A percentile compares a stretch with the other conserved stretches of the same genome.
Evolutionary conservation across 2,329 filamentous ascomycete species (phyloP).

Genomic region (Oidium heveae): DNA sequence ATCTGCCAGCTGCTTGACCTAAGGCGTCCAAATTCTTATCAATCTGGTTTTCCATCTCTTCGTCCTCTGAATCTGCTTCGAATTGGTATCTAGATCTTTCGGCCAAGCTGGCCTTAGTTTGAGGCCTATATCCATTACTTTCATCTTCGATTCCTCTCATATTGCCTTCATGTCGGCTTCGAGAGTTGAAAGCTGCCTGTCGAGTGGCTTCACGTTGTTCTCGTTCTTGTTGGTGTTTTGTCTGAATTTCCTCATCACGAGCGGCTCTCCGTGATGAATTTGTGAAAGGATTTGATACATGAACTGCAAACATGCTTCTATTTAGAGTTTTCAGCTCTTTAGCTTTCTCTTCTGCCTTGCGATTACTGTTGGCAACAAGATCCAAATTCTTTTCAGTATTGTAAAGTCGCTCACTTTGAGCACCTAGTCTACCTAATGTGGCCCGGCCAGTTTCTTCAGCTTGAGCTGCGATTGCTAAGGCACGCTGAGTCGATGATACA

Average conservation of each 20-base stretch:
- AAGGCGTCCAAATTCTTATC: constrained; percentile 37
- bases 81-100: constrained; percentile 53
- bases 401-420: constrained; percentile 57
- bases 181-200: constrained; percentile 24
- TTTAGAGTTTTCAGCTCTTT: constrained; percentile 68
- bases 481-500: constrained; percentile 45
- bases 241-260: constrained; percentile 42
- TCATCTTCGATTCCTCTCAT: constrained; percentile 20
- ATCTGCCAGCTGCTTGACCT: constrained; percentile 33
- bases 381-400: constrained; percentile 70
- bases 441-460: constrained; percentile 43
- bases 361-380: constrained; percentile 49
- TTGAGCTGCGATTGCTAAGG: constrained; percentile 39
- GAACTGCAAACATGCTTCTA: constrained; percentile 71
- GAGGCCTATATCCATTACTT: constrained; percentile 11
- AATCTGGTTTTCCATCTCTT: constrained; percentile 42
- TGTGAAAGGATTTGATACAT: constrained; percentile 57
- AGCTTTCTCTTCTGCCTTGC: constrained; percentile 53
- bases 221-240: constrained; percentile 39
- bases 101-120: constrained; percentile 19
- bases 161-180: constrained; percentile 26
- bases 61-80: constrained; percentile 25
- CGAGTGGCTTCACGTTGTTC: constrained; percentile 39
- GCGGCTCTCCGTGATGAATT: constrained; percentile 35
- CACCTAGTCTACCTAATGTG: constrained; percentile 47